Evolutionary conservation across 495 filamentous ascomycete species (phyloP), one percentile per base, ranked within the genome.

Genomic region (Achaetomiella virescens): DNA sequence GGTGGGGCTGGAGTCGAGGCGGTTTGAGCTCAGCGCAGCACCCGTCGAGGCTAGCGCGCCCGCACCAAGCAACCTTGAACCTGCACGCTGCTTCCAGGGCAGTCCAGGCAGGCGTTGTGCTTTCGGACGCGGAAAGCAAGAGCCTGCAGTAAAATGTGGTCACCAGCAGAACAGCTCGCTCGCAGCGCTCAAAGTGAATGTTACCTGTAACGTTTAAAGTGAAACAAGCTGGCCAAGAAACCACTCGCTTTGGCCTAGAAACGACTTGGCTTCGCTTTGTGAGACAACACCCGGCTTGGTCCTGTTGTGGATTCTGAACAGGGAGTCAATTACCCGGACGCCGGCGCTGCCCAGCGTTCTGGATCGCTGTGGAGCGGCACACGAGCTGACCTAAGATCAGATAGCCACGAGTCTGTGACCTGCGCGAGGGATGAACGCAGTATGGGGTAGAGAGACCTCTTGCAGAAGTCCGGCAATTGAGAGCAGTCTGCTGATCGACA

Each of bases 271-370:
- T 22, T 25, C 41, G 31, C 21, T 40, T 7, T 18, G 40, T 54
- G 51, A 54, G 51, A 54, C 51, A 45, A 6, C 5, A 36, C 37
- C 40, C 27, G 41, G 22, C 40, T 44, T 53, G 50, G 50, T 53
- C 50, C 24, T 53, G 50, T 7, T 22, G 38, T 50, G 50, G 12
- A 35, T 38, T 14, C 12, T 20, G 18, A 17, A 6, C 50, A 25
- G 40, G 40, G n/a, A 9, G 10, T 22, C 27, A 44, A 31, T 31
- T 29, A 12, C 36, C 36, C 36, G 49, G 49, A 42, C 29, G 22
- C 29, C 24, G 24, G 49, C 31, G 29, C 27, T 21, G 22, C 49
- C 48, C 48, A 51, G 20, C 15, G 12, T 14, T 51, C 37, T 42
- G 37, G 36, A 15, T 20, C 37, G 15, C 2, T 20, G 9, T 27